These are phyloP conservation scores for Lolium perenne DNA, from an alignment of 176 grass and related monocot species.

Conservation along the genomic window DNA sequence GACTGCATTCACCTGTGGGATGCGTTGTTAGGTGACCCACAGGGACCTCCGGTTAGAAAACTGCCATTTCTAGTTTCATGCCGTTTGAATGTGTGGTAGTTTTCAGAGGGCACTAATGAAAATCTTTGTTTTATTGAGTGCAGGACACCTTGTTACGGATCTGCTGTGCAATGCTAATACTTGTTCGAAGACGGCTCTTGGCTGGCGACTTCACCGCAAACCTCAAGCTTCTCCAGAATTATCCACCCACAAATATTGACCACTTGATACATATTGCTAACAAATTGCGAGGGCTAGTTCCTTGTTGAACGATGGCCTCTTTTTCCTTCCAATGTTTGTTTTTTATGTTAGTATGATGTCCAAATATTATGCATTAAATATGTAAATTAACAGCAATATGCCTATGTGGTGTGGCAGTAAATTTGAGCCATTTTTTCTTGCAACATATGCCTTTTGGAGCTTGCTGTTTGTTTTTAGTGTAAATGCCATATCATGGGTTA, in stretches of 20 bases:
- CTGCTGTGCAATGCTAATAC: conserved; percentile 97
- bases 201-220: conserved; percentile 98
- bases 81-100: background rate
- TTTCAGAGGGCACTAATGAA: background rate
- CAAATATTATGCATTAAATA: background rate
- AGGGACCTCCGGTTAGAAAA: conserved; percentile 70
- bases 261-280: conserved; percentile 92
- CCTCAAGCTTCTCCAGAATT: conserved; percentile 96
- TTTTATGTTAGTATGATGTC: conserved; percentile 3
- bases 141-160: conserved; percentile 82
- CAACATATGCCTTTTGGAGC: background rate
- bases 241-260: conserved; percentile 77
- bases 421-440: background rate
- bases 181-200: conserved; percentile 86
- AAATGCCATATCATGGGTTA: background rate
- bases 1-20: conserved; percentile 92
- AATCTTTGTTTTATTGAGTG: conserved; percentile 9
- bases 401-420: background rate
- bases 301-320: conserved; percentile 43
- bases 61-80: background rate
- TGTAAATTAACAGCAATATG: conserved; percentile 22
- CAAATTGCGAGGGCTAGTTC: conserved; percentile 72
- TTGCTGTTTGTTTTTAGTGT: background rate
- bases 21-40: conserved; percentile 77
- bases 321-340: conserved; percentile 27